Evolutionary conservation across 1,284 basidiomycete genomes (phyloP), one percentile per base, ranked within the genome.

Genomic region (Puccinia hordei): DNA sequence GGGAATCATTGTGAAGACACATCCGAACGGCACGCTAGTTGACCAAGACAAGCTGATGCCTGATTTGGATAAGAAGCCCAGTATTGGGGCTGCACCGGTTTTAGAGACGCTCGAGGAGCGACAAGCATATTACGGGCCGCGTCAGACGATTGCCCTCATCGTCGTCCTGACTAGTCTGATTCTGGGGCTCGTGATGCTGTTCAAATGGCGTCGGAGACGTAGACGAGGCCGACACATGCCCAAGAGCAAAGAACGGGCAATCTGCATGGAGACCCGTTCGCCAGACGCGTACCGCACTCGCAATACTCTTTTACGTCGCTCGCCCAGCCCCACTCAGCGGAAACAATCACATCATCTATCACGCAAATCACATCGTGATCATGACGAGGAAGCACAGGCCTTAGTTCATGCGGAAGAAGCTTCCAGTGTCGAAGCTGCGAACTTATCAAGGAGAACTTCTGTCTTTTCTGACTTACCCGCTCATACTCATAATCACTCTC

Each of bases 111-210:
- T 57, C 19, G 69, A 72, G 30, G 69, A 72, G 27, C 75, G 75
- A 24, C 38, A 77, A 57, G 75, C 75, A 17, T 77, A 77, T 66
- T 77, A 77, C 30, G 75, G 75, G 19, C 75, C 75, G 9, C 61
- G 75, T 17, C 55, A 63, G 38, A 77, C 75, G 38, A 19, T 77
- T 6, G 66, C 75, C 13, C 22, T 77, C 9, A 33, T 77, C 3
- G 22, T 77, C 12, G 5, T 77, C 17, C 51, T 77, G 22, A 38
- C 61, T 15, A 33, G 30, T 10, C 33, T 77, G 17, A 77, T 68
- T 12, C 9, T 66, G 0, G 75, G 75, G 3, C 49, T 77, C 9
- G 75, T 68, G 46, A 53, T 65, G 49, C 22, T 77, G 17, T 51
- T 77, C 19, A 68, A 77, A 27, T 66, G 61, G 61, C 69, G 69